Base-by-base conservation (phyloP, 805 yeast species). In the Saccharomycopsis sp. region DNA sequence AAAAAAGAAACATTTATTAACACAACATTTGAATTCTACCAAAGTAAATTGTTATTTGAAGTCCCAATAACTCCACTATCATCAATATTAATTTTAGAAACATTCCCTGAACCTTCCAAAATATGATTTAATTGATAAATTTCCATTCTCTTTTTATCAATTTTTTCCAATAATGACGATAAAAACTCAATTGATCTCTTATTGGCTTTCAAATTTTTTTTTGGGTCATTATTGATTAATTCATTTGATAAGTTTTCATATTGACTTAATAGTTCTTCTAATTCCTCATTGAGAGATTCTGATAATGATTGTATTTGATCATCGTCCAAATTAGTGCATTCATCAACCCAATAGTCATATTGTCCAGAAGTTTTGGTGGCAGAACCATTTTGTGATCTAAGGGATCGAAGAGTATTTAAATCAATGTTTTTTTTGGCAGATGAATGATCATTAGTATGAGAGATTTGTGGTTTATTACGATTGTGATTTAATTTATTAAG, bases 81-180 rank as follows among this genome's bases (percentile, higher is more conserved):
- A n/a, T n/a, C n/a, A n/a, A n/a, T n/a, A n/a, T n/a, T n/a, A n/a
- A n/a, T n/a, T n/a, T n/a, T n/a, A n/a, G n/a, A n/a, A n/a, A n/a
- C n/a, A n/a, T n/a, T n/a, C n/a, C n/a, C n/a, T 23, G 26, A 8
- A 10, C 26, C 10, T 10, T 23, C 10, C 26, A 23, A 8, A 8
- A 23, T 9, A 4, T 39, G 26, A 18, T 23, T 25, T 18, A 42
- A 18, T n/a, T 21, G 36, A 27, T 40, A 40, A 33, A 40, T 34
- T 19, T 33, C 42, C n/a, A 37, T 36, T 26, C 47, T 36, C 26
- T 44, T 44, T 14, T 31, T 40, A 13, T 35, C 33, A n/a, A 40
- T 40, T 26, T 38, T 37, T 4, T 21, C 25, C 8, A 44, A 26
- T 5, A 40, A 29, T 5, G 25, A 44, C 15, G 26, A 31, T 4